Percentiles rank a stretch among this genome's conserved stretches.
These are phyloP conservation scores for Talaromyces sp. DNA, from an alignment of 2,329 filamentous ascomycete genomes.

Conservation along the genomic window DNA sequence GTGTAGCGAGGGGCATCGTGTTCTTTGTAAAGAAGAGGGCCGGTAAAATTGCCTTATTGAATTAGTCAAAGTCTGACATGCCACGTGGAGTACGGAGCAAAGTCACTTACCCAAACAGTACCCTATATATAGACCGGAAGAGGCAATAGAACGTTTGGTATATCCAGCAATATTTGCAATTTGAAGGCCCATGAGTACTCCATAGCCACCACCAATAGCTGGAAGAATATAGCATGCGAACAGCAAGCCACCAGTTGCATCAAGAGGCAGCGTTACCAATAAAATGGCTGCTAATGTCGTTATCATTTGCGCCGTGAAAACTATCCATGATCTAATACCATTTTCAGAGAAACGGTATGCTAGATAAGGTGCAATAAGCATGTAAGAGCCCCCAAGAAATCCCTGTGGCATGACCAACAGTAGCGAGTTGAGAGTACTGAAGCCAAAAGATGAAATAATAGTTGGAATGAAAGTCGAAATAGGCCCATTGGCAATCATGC, in stretches of 20 bases:
- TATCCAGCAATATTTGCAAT: constrained; percentile 58
- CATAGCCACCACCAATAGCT: constrained; percentile 51
- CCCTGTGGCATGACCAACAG: constrained; percentile 49
- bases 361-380: constrained; percentile 45
- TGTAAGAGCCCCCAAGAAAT: constrained; percentile 39
- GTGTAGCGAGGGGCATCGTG: constrained; percentile 4
- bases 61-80: not conserved
- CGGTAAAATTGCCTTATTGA: constrained; percentile 46
- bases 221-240: constrained; percentile 56
- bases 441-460: constrained; percentile 51
- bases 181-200: constrained; percentile 54
- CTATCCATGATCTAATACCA: constrained; percentile 38
- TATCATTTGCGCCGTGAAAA: constrained; percentile 45
- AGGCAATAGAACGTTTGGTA: constrained; percentile 54
- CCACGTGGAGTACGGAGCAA: not conserved
- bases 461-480: constrained; percentile 51
- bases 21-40: constrained; percentile 45
- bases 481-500: constrained; percentile 50
- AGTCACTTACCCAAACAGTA: constrained; percentile 50
- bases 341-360: constrained; percentile 38
- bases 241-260: constrained; percentile 48
- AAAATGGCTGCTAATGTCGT: constrained; percentile 48
- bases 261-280: constrained; percentile 48
- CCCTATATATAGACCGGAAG: constrained; percentile 54
- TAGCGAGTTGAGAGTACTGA: constrained; percentile 47